A percentile compares a stretch with the other conserved stretches of the same genome.
Evolutionary conservation across 2,329 filamentous ascomycete species (phyloP).

Genomic region (Pyrenophora tritici-repentis): DNA sequence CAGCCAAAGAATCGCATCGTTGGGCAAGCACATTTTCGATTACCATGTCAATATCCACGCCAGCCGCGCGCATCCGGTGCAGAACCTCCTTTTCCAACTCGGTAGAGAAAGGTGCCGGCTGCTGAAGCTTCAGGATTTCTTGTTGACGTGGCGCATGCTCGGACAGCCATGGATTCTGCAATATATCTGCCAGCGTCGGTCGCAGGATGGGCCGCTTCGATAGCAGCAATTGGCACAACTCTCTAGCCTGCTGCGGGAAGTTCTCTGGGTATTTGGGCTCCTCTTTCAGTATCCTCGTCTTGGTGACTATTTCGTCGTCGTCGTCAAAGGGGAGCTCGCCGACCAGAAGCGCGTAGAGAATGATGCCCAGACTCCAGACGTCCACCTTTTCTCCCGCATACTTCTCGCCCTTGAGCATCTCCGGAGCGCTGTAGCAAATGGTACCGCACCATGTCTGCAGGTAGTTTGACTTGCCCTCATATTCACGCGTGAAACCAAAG

Average conservation of each 20-base stretch:
- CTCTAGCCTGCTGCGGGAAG: constrained; percentile 75
- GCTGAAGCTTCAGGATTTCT: constrained; percentile 81
- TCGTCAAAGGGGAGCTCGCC: constrained; percentile 95
- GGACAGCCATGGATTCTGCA: constrained; percentile 83
- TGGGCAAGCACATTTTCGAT: constrained; percentile 93
- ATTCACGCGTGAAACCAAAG: constrained; percentile 97
- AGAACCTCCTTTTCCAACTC: constrained; percentile 87
- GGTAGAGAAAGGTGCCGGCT: constrained; percentile 82
- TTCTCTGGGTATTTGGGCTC: constrained; percentile 85
- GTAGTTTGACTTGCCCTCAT: constrained; percentile 92
- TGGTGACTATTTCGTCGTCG: constrained; percentile 87
- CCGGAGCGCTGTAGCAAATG: constrained; percentile 94
- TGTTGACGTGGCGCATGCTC: constrained; percentile 89
- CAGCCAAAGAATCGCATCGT: constrained; percentile 85
- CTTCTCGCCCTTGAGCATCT: constrained; percentile 98
- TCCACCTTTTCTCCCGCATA: constrained; percentile 98
- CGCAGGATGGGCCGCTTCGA: constrained; percentile 87
- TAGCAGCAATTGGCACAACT: constrained; percentile 77
- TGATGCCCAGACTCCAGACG: constrained; percentile 89
- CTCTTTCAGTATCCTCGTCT: constrained; percentile 79
- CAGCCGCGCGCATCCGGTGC: constrained; percentile 89
- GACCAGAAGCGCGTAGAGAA: constrained; percentile 79
- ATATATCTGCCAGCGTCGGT: constrained; percentile 80
- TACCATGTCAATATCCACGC: constrained; percentile 90
- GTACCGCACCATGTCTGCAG: constrained; percentile 98